phyloP scores from a whole-genome alignment of 345 rosid genomes.

The Ceriops zippeliana region DNA sequence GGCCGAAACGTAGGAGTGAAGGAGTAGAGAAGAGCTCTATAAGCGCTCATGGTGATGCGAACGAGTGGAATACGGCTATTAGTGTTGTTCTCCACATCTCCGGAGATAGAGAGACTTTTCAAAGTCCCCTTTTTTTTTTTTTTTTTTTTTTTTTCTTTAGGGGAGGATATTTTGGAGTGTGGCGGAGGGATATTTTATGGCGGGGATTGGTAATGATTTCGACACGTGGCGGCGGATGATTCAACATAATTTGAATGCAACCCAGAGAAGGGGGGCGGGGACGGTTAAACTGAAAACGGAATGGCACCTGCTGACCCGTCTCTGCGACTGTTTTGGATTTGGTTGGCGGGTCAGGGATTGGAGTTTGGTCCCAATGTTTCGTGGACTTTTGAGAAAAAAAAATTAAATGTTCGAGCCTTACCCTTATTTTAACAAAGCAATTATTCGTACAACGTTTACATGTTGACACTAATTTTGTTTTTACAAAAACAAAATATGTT shows the following conservation, averaged over 20 bases:
- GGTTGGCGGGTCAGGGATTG: too few species aligned
- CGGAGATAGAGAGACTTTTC: constrained; percentile 3
- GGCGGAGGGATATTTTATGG: constrained; percentile 29
- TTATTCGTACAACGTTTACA: too few species aligned
- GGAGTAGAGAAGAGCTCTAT: constrained; percentile 50
- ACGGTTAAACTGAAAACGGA: constrained; percentile 1
- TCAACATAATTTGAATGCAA: constrained; percentile 15
- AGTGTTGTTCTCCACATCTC: constrained; percentile 28
- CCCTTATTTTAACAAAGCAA: too few species aligned
- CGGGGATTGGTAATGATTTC: constrained; percentile 37
- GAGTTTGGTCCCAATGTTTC: too few species aligned
- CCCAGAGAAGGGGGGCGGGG: not conserved
- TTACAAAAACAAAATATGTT: too few species aligned
- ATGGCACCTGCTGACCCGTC: not conserved
- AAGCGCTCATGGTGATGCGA: constrained; percentile 53
- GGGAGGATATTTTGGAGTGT: not conserved
- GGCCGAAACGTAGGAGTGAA: constrained; percentile 37
- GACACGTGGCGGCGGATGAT: constrained; percentile 45
- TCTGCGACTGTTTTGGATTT: too few species aligned
- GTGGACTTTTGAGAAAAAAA: too few species aligned
- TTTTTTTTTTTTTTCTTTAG: not conserved
- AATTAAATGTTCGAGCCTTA: too few species aligned
- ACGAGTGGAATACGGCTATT: not conserved
- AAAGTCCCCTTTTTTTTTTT: not conserved
- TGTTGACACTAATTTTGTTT: too few species aligned